Base-by-base conservation (phyloP, 441 rosid species). In the Euphorbia celastroides region DNA sequence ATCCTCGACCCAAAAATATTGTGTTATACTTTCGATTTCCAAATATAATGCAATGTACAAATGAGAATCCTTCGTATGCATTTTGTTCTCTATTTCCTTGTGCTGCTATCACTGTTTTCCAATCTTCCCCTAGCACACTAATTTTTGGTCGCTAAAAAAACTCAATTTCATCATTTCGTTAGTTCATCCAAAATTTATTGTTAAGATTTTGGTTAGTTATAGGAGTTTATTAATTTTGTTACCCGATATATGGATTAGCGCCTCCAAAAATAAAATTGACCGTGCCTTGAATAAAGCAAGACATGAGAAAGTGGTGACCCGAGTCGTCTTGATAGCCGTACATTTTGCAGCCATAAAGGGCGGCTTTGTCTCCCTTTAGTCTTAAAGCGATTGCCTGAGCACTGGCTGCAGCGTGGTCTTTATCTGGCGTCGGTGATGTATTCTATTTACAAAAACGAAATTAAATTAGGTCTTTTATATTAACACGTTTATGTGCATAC, bases 251-350 rank as follows among this genome's bases (percentile, higher is more conserved):
- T 23, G 6, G 96, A 87, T 36, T 90, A 6, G 86, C 96, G 4
- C 82, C 73, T 65, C 97, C 93, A 13, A 87, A 91, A 69, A 91
- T 87, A 78, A 80, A 88, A 76, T 91, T 96, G 30, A 83, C 88
- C 0, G 90, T 87, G 63, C 97, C 97, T 81, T 83, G 80, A 42
- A 91, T 74, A 65, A 70, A 76, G 61, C 92, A 80, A 48, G 87
- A 81, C 79, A 83, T 88, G 73, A 79, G 87, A 78, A 91, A 85
- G 81, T 91, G 97, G 57, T 72, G 66, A 34, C 97, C 93, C 2
- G 41, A 69, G 30, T 88, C 88, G 68, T 91, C 93, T 67, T 88
- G 93, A 60, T 73, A 87, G 3, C 92, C 97, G 1, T 78, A 27
- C 52, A 88, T 25, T 68, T 69, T 79, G 69, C 89, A 80, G 58